A percentile compares a stretch with the other conserved stretches of the same genome.
Conservation (phyloP, 768 basidiomycete genomes). For the Podaxis pistillaris region DNA sequence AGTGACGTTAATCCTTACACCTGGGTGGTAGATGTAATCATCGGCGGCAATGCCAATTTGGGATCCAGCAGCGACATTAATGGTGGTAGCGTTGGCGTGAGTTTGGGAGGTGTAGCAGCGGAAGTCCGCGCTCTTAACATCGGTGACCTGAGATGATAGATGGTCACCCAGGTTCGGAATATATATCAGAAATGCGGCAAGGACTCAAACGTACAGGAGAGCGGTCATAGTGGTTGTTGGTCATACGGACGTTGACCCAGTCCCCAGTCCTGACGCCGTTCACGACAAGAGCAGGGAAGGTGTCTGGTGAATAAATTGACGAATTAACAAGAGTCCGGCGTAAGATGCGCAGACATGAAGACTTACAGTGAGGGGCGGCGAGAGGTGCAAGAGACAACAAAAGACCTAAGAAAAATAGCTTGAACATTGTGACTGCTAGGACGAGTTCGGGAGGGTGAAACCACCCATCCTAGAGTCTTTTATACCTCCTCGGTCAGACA, state of each 20-base stretch:
- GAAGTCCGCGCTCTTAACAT: conserved; percentile 45
- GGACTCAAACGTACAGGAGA: conserved; percentile 27
- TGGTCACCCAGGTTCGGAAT: not conserved
- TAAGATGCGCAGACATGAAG: not conserved
- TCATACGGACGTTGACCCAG: conserved; percentile 43
- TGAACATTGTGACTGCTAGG: not conserved
- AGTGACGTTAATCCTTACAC: conserved; percentile 21
- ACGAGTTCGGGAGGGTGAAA: not conserved
- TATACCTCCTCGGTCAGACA: not conserved
- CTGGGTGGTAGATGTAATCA: conserved; percentile 46
- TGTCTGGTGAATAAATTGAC: conserved; percentile 30
- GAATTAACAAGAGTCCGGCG: not conserved
- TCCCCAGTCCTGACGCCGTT: conserved; percentile 36
- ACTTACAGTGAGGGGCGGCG: conserved; percentile 29
- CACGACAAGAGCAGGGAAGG: conserved; percentile 42
- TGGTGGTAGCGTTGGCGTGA: conserved; percentile 37
- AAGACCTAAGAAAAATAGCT: conserved; percentile 5
- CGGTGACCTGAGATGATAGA: conserved; percentile 33
- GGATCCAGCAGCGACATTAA: conserved; percentile 43
- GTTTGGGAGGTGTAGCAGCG: conserved; percentile 45
- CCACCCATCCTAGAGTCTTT: not conserved
- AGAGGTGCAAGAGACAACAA: conserved; percentile 22
- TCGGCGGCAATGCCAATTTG: conserved; percentile 41
- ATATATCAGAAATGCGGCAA: no score
- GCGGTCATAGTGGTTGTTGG: conserved; percentile 43